phyloP scores from a whole-genome alignment of 2,329 filamentous ascomycete species.

The Penicillium verrucosum region DNA sequence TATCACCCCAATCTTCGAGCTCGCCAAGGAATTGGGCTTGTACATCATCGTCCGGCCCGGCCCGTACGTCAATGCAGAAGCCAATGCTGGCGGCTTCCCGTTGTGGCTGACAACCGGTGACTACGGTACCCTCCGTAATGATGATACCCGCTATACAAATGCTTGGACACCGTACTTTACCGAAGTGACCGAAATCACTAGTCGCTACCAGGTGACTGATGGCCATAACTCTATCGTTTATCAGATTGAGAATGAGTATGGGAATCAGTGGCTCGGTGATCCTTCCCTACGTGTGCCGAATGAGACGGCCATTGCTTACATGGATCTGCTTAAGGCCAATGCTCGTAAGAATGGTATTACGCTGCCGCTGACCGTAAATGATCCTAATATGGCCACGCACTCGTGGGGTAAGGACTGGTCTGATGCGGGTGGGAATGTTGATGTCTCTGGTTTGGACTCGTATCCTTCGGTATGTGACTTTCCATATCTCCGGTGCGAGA shows the following conservation, averaged over 20 bases:
- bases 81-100: conserved; percentile 61
- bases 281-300: conserved; percentile 46
- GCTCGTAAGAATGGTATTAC: conserved; percentile 57
- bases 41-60: conserved; percentile 58
- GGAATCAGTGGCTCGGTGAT: conserved; percentile 37
- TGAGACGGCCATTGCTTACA: conserved; percentile 40
- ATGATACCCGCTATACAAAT: conserved; percentile 31
- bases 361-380: conserved; percentile 58
- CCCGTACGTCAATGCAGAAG: conserved; percentile 63
- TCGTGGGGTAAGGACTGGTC: conserved; percentile 62
- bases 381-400: conserved; percentile 57
- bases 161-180: conserved; percentile 34
- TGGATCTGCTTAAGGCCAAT: conserved; percentile 51
- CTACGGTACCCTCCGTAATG: conserved; percentile 34
- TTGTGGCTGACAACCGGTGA: conserved; percentile 60
- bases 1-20: conserved; percentile 51
- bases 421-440: conserved; percentile 48
- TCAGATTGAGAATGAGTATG: conserved; percentile 38
- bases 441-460: conserved; percentile 30
- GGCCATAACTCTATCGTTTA: conserved; percentile 29
- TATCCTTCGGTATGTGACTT: conserved; percentile 50
- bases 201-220: conserved; percentile 30
- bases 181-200: conserved; percentile 30
- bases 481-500: not conserved
- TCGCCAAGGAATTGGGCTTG: conserved; percentile 54